phyloP scores from a whole-genome alignment of 140 eudicot species.

The Stevia rebaudiana region DNA sequence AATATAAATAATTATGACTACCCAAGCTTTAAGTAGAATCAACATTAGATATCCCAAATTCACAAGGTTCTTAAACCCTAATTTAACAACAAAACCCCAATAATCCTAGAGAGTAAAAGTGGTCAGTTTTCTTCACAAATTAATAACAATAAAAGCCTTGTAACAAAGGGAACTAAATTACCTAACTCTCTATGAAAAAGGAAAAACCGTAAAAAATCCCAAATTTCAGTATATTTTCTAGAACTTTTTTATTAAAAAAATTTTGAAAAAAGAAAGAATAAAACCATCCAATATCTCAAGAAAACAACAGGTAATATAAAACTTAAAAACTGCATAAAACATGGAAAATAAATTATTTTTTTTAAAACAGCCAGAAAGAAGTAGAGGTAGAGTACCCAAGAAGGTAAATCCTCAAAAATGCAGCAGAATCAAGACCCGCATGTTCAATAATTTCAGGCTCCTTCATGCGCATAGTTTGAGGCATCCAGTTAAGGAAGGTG shows the following conservation, averaged over 20 bases:
- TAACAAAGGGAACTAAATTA: too few relatives aligned
- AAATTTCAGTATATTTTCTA: background rate
- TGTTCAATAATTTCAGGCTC: slow-evolving; percentile 43
- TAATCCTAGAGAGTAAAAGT: background rate
- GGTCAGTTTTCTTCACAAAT: background rate
- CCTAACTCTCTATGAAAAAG: background rate
- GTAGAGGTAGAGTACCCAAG: slow-evolving; percentile 26
- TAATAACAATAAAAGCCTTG: background rate
- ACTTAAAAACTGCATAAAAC: background rate
- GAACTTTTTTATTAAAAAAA: background rate
- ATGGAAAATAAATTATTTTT: background rate
- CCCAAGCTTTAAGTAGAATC: slow-evolving; percentile 5
- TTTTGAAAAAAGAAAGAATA: background rate
- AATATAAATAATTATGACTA: background rate
- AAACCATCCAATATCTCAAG: background rate
- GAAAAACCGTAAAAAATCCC: slow-evolving; percentile 2
- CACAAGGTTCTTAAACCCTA: background rate
- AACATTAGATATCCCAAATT: background rate
- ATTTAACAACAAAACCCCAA: background rate
- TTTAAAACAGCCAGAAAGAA: background rate
- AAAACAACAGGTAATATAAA: slow-evolving; percentile 2
- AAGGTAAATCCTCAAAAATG: slow-evolving; percentile 43
- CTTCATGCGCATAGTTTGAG: slow-evolving; percentile 44
- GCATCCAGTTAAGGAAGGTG: slow-evolving; percentile 46
- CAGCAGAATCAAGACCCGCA: slow-evolving; percentile 50